Evolutionary conservation across 2,329 filamentous ascomycete genomes (phyloP), one percentile per base, ranked within the genome.

Genomic region (Colletotrichum caudatum): DNA sequence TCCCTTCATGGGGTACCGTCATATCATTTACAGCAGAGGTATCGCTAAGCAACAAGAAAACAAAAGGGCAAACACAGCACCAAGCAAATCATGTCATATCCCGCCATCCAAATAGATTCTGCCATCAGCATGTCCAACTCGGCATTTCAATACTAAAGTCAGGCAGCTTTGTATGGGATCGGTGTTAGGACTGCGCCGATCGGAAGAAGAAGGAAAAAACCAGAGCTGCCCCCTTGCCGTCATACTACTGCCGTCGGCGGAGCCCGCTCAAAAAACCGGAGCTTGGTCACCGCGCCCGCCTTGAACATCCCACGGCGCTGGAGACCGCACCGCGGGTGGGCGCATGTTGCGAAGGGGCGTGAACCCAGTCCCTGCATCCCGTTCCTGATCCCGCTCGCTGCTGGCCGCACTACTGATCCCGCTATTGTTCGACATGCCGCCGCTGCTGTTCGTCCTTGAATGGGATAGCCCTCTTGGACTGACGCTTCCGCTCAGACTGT

Each of bases 401-500:
- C 74, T 72, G 4, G 71, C 60, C 26, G 44, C 63, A 60, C 75
- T 75, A 53, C 78, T 81, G 23, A 76, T 77, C 20, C 77, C 76
- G 68, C 80, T 82, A 23, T 76, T 76, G 63, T 79, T 79, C n/a
- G 80, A 82, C 69, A 80, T 76, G 11, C 76, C 79, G 29, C 79
- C 80, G 54, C 80, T 81, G 70, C 80, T 81, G 63, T 75, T 77
- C 46, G 77, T 78, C 29, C 80, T 78, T 29, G 76, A 77, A 65
- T 81, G 80, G 20, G 61, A 74, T 57, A 76, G 75, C 46, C 74
- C 74, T 46, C 77, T 72, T 48, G 76, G 76, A 53, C 69, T 74
- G 62, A 71, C 48, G 62, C 69, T 75, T 11, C 69, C 70, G 62
- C 69, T 74, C n/a, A 71, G 46, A 64, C 69, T 75, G 0, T 56